These are phyloP conservation scores for Suillus subluteus DNA, from an alignment of 768 basidiomycete genomes.

Conservation along the genomic window DNA sequence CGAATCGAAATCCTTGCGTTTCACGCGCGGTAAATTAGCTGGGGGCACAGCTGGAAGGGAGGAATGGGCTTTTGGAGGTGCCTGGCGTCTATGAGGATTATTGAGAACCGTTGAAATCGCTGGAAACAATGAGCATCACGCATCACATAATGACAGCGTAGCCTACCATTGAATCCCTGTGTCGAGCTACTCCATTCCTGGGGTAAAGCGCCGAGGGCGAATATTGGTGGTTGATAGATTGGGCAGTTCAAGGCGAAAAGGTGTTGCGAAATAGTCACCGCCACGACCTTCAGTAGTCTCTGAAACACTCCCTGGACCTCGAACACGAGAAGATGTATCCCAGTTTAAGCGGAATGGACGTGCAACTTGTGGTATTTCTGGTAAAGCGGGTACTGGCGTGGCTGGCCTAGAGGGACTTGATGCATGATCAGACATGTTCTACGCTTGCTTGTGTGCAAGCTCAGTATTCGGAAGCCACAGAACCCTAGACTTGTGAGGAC, in stretches of 20 bases:
- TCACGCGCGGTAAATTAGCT: slow-evolving; percentile 79
- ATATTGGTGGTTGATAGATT: slow-evolving; percentile 54
- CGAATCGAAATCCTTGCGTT: slow-evolving; percentile 80
- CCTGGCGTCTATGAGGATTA: slow-evolving; percentile 82
- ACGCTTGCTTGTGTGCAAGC: slow-evolving; percentile 7
- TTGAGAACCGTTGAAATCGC: slow-evolving; percentile 95
- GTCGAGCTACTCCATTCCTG: slow-evolving; percentile 79
- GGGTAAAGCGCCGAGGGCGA: slow-evolving; percentile 51
- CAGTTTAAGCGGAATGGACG: slow-evolving; percentile 76
- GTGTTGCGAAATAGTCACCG: slow-evolving; percentile 56
- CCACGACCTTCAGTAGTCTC: slow-evolving; percentile 70
- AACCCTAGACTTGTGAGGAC: background rate
- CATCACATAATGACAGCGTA: background rate
- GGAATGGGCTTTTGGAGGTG: slow-evolving; percentile 88
- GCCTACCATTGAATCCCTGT: slow-evolving; percentile 88
- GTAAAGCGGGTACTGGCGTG: slow-evolving; percentile 52
- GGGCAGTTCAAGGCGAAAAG: slow-evolving; percentile 47
- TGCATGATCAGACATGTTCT: slow-evolving; percentile 43
- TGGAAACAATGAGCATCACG: slow-evolving; percentile 35
- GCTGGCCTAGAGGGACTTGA: slow-evolving; percentile 62
- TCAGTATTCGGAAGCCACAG: background rate
- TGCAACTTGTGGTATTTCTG: slow-evolving; percentile 45
- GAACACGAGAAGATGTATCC: slow-evolving; percentile 60
- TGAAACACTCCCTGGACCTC: slow-evolving; percentile 74
- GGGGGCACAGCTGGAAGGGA: slow-evolving; percentile 71